phyloP scores from a whole-genome alignment of 345 rosid species.

The Clarkia xantiana region DNA sequence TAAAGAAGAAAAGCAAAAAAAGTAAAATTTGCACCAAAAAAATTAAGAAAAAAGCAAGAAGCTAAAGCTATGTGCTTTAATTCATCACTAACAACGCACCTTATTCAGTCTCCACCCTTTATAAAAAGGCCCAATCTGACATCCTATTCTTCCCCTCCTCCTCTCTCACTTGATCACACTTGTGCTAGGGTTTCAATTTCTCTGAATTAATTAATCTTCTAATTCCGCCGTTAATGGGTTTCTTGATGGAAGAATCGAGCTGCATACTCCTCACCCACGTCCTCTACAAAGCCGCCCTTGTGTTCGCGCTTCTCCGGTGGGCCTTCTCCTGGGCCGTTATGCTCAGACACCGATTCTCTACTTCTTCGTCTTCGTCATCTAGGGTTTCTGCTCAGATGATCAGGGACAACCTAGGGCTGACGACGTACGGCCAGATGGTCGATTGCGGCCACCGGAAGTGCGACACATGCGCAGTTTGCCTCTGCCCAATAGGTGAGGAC shows the following conservation, averaged over 20 bases:
- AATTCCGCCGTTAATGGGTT: too few relatives aligned
- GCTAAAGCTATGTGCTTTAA: too few relatives aligned
- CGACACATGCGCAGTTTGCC: slow-evolving; percentile 76
- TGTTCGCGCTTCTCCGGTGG: slow-evolving; percentile 60
- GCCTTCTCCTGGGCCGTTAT: slow-evolving; percentile 38
- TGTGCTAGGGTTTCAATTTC: too few relatives aligned
- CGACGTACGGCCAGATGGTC: slow-evolving; percentile 44
- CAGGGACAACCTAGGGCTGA: slow-evolving; percentile 34
- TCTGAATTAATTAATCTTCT: too few relatives aligned
- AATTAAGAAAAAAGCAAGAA: too few relatives aligned
- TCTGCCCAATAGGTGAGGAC: slow-evolving; percentile 27
- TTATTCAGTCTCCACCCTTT: too few relatives aligned
- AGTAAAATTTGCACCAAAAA: too few relatives aligned
- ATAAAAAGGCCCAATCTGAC: too few relatives aligned
- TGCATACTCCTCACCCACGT: slow-evolving; percentile 34
- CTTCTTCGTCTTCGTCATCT: slow-evolving; percentile 4
- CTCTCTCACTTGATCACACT: too few relatives aligned
- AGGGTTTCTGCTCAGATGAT: slow-evolving; percentile 33
- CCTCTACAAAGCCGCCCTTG: slow-evolving; percentile 62
- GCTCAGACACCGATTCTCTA: slow-evolving; percentile 24
- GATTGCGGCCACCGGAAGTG: slow-evolving; percentile 18
- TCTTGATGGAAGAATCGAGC: slow-evolving; percentile 41
- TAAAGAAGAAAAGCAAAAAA: too few relatives aligned
- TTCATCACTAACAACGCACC: too few relatives aligned
- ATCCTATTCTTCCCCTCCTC: too few relatives aligned